Percentiles rank a stretch among this genome's conserved stretches.
phyloP scores from a whole-genome alignment of 2,329 filamentous ascomycete genomes.

The Emmonsiellopsis sp. region DNA sequence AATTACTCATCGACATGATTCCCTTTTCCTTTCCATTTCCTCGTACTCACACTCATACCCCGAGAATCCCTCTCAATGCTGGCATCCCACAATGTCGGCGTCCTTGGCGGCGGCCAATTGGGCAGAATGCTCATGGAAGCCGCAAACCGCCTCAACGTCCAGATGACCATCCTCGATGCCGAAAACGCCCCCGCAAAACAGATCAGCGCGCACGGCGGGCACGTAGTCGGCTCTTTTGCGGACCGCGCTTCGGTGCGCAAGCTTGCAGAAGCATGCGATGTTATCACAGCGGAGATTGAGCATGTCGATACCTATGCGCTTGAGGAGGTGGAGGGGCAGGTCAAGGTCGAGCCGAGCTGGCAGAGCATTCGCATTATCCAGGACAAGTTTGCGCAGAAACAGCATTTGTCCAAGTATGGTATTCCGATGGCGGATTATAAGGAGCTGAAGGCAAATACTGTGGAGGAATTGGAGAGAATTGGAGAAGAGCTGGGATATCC shows the following conservation, averaged over 20 bases:
- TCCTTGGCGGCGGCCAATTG: slow-evolving; percentile 61
- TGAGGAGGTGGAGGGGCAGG: slow-evolving; percentile 63
- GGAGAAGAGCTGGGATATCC: slow-evolving; percentile 64
- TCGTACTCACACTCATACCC: background rate
- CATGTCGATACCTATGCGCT: slow-evolving; percentile 86
- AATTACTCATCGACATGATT: too few relatives aligned
- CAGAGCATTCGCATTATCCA: slow-evolving; percentile 80
- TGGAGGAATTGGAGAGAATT: slow-evolving; percentile 54
- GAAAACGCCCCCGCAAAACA: slow-evolving; percentile 74
- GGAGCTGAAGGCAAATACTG: slow-evolving; percentile 52
- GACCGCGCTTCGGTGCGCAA: slow-evolving; percentile 68
- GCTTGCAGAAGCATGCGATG: slow-evolving; percentile 66
- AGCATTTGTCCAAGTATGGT: slow-evolving; percentile 58
- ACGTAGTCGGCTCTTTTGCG: slow-evolving; percentile 83
- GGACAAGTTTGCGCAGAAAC: slow-evolving; percentile 87
- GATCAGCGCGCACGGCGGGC: slow-evolving; percentile 63
- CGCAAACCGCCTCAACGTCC: slow-evolving; percentile 68
- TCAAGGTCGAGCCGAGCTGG: slow-evolving; percentile 72
- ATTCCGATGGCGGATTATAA: slow-evolving; percentile 67
- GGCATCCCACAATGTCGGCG: slow-evolving; percentile 31
- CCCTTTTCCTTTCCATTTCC: background rate
- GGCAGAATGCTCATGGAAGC: slow-evolving; percentile 91
- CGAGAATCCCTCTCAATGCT: background rate
- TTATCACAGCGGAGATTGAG: slow-evolving; percentile 90
- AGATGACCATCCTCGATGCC: slow-evolving; percentile 70